Percentiles rank a stretch among this genome's conserved stretches.
Evolutionary conservation across 345 rosid species (phyloP).

Genomic region (Bruguiera parviflora): DNA sequence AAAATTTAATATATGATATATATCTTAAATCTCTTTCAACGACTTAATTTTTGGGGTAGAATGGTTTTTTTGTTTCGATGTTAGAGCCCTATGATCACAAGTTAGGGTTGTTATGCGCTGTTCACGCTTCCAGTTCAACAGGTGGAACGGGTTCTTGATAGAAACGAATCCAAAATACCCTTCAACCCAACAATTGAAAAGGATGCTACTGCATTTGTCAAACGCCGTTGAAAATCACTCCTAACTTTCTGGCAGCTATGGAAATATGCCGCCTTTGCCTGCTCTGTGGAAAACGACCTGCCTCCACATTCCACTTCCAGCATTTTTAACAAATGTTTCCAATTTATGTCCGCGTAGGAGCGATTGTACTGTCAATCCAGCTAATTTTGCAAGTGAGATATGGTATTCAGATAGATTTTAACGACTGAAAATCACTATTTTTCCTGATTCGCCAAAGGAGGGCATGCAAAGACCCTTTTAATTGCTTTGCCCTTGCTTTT

Average conservation of each 20-base stretch:
- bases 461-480: not conserved
- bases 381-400: not conserved
- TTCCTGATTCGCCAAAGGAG: not conserved
- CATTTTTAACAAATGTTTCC: too few relatives aligned
- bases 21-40: too few relatives aligned
- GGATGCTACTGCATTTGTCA: constrained; percentile 19
- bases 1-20: too few relatives aligned
- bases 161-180: constrained; percentile 13
- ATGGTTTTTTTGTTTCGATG: too few relatives aligned
- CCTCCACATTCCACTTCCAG: too few relatives aligned
- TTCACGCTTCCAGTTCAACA: too few relatives aligned
- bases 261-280: constrained; percentile 8
- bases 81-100: too few relatives aligned
- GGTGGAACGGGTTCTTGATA: too few relatives aligned
- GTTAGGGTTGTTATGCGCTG: too few relatives aligned
- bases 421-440: not conserved
- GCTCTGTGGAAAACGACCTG: not conserved
- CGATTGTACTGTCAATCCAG: not conserved
- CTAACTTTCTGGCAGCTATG: constrained; percentile 17
- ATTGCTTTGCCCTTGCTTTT: constrained; percentile 10
- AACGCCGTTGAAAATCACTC: constrained; percentile 20
- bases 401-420: too few relatives aligned
- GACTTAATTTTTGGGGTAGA: too few relatives aligned
- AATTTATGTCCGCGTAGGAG: too few relatives aligned
- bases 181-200: constrained; percentile 26